phyloP scores from a whole-genome alignment of 768 basidiomycete species.

The Suillus brevipes region DNA sequence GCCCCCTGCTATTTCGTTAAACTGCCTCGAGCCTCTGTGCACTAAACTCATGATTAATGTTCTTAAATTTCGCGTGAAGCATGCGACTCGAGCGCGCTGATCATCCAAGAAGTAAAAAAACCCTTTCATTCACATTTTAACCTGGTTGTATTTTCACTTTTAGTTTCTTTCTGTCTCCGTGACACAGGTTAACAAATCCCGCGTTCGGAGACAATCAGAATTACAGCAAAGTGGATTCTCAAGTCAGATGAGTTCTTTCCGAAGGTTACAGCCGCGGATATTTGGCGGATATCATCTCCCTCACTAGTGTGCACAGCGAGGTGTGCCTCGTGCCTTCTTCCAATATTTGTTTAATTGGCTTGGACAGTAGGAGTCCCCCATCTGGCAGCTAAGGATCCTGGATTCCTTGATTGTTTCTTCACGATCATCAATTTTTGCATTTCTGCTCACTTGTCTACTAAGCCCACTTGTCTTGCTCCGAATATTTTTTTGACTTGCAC shows the following conservation, averaged over 20 bases:
- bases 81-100: neutral
- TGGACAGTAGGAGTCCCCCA: neutral
- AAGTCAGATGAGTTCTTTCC: constrained; percentile 17
- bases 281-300: constrained; percentile 13
- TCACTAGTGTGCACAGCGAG: constrained; percentile 12
- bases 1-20: neutral
- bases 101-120: neutral
- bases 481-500: neutral
- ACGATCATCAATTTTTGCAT: neutral
- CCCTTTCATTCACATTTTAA: neutral
- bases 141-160: neutral
- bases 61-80: neutral
- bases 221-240: constrained; percentile 20
- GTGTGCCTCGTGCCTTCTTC: constrained; percentile 26
- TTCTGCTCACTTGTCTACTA: neutral
- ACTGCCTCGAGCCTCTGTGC: neutral
- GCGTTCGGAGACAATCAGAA: constrained; percentile 17
- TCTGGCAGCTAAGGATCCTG: neutral
- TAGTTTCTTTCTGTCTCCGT: neutral
- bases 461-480: neutral
- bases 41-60: neutral
- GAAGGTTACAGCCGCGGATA: constrained; percentile 35
- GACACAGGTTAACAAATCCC: constrained; percentile 9
- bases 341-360: neutral
- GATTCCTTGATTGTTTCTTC: neutral